phyloP scores from a whole-genome alignment of 768 basidiomycete species.

The Boletus huronensis region DNA sequence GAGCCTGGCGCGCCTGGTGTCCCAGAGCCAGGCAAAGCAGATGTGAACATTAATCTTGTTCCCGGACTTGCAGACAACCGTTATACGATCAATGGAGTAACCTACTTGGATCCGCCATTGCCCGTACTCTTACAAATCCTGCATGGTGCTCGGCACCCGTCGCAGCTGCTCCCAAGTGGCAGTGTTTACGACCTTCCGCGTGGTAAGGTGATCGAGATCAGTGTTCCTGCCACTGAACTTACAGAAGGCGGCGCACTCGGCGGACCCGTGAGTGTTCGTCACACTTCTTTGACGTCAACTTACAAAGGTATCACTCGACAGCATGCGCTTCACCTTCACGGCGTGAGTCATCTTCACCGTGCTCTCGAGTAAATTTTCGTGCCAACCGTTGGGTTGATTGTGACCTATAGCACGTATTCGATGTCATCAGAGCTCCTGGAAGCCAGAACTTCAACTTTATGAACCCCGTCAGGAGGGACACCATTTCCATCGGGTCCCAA shows the following conservation, averaged over 20 bases:
- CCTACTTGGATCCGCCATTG: slow-evolving; percentile 5
- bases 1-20: slow-evolving; percentile 23
- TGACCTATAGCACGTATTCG: slow-evolving; percentile 36
- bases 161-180: slow-evolving; percentile 12
- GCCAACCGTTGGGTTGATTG: background rate
- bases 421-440: slow-evolving; percentile 41
- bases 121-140: slow-evolving; percentile 23
- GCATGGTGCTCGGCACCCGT: slow-evolving; percentile 18
- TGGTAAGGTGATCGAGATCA: slow-evolving; percentile 17
- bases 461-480: slow-evolving; percentile 55
- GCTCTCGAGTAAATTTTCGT: background rate
- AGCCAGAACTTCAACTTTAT: slow-evolving; percentile 37
- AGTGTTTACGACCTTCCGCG: slow-evolving; percentile 15
- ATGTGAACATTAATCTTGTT: slow-evolving; percentile 23
- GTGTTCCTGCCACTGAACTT: slow-evolving; percentile 13
- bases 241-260: slow-evolving; percentile 28
- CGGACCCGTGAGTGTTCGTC: slow-evolving; percentile 23
- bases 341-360: slow-evolving; percentile 6
- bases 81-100: slow-evolving; percentile 10
- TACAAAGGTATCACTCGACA: background rate
- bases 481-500: slow-evolving; percentile 33
- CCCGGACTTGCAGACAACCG: background rate
- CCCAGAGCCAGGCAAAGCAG: slow-evolving; percentile 21
- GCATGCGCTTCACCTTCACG: slow-evolving; percentile 25
- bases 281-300: background rate